Conservation (phyloP, 2,329 filamentous ascomycete species). For the Cercospora berteroae region DNA sequence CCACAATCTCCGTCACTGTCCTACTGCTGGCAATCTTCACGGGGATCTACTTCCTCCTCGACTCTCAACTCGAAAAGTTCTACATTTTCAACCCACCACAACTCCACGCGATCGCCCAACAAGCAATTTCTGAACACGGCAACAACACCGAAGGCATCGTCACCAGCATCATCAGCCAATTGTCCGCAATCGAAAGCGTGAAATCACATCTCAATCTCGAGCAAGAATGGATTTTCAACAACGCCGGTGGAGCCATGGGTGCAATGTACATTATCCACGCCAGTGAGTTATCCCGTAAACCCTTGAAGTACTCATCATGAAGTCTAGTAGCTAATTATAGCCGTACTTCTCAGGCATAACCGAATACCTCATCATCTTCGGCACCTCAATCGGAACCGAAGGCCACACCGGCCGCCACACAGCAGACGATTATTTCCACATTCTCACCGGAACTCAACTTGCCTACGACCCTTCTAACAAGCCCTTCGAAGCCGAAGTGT, state of each 20-base stretch:
- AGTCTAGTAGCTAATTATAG: neutral
- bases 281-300: constrained; percentile 48
- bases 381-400: constrained; percentile 78
- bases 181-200: constrained; percentile 51
- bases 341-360: constrained; percentile 57
- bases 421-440: constrained; percentile 93
- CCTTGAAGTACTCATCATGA: neutral
- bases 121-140: constrained; percentile 66
- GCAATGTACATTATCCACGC: constrained; percentile 88
- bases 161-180: constrained; percentile 66
- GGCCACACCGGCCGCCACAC: constrained; percentile 87
- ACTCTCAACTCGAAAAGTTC: constrained; percentile 55
- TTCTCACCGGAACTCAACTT: constrained; percentile 73
- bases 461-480: constrained; percentile 64
- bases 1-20: constrained; percentile 51
- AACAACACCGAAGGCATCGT: constrained; percentile 72
- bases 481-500: constrained; percentile 65
- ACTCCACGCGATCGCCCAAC: constrained; percentile 66
- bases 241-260: constrained; percentile 87
- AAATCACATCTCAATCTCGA: constrained; percentile 57
- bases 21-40: constrained; percentile 56
- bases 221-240: constrained; percentile 89
- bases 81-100: constrained; percentile 73
- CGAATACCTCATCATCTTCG: constrained; percentile 88
- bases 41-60: constrained; percentile 55